Conservation (phyloP, 2,329 filamentous ascomycete species). For the Colletotrichum siamense region DNA sequence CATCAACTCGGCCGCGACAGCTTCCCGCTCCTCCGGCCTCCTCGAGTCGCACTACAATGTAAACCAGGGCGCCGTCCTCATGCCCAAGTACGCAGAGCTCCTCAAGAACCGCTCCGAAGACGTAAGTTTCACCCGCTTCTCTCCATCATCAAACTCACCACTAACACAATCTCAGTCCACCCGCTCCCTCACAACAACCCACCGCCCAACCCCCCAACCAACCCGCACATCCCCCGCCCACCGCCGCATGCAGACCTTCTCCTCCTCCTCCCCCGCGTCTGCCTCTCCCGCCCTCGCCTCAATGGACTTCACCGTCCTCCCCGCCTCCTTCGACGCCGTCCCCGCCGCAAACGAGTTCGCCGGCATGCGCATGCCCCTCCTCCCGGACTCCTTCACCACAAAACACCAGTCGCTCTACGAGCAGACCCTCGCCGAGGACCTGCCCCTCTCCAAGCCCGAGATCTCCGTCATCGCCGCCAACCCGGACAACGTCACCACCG, state of each 20-base stretch:
- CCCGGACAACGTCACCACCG: conserved; percentile 57
- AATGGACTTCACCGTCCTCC: conserved; percentile 61
- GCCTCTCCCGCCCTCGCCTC: conserved; percentile 37
- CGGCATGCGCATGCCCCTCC: conserved; percentile 60
- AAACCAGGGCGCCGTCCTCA: conserved; percentile 41
- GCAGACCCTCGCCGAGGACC: conserved; percentile 36
- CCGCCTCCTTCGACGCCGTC: conserved; percentile 42
- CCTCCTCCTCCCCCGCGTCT: conserved; percentile 50
- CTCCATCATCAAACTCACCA: no score
- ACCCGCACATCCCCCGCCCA: conserved; percentile 37
- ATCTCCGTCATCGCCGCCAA: conserved; percentile 63
- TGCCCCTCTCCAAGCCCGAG: conserved; percentile 44
- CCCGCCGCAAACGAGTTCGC: conserved; percentile 35
- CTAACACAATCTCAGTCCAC: conserved; percentile 30
- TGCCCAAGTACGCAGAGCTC: conserved; percentile 55
- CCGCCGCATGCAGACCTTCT: conserved; percentile 70
- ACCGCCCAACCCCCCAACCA: conserved; percentile 52
- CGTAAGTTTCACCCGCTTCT: no score
- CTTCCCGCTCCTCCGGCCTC: conserved; percentile 34
- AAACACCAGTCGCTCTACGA: conserved; percentile 45
- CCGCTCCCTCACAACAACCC: conserved; percentile 51
- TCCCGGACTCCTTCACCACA: conserved; percentile 62
- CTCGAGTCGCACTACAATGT: conserved; percentile 33
- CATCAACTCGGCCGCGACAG: conserved; percentile 46
- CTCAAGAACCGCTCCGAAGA: conserved; percentile 43